Conservation (phyloP, 2,329 filamentous ascomycete genomes). For the Fusarium armeniacum region DNA sequence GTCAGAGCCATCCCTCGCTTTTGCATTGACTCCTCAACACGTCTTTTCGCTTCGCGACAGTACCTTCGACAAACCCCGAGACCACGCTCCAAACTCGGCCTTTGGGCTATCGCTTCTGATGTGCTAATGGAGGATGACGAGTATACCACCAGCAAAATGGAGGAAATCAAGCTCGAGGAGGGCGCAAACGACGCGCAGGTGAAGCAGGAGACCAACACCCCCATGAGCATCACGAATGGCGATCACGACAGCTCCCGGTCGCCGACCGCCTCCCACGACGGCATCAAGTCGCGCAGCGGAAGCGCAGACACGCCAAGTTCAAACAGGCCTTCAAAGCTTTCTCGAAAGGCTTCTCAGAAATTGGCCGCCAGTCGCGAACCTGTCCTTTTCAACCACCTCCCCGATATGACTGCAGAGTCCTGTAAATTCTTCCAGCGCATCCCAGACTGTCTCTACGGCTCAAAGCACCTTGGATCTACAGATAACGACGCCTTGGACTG, state of each 20-base stretch:
- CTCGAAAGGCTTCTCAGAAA: constrained; percentile 81
- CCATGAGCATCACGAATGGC: constrained; percentile 55
- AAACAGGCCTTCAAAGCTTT: constrained; percentile 75
- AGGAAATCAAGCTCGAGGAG: constrained; percentile 62
- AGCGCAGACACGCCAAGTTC: constrained; percentile 64
- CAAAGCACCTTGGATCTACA: constrained; percentile 90
- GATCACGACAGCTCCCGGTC: constrained; percentile 52
- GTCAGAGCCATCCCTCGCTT: constrained; percentile 44
- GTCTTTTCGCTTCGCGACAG: constrained; percentile 31
- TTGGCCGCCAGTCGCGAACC: constrained; percentile 69
- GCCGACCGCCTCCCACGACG: constrained; percentile 61
- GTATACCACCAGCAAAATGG: constrained; percentile 58
- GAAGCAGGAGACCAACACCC: constrained; percentile 59
- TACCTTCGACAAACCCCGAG: constrained; percentile 20
- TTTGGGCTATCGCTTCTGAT: constrained; percentile 42
- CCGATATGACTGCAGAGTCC: constrained; percentile 83
- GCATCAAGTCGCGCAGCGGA: constrained; percentile 62
- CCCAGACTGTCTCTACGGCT: constrained; percentile 87
- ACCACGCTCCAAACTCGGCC: constrained; percentile 21
- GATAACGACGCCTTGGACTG: constrained; percentile 93
- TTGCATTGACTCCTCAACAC: constrained; percentile 37
- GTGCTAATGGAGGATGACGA: constrained; percentile 60
- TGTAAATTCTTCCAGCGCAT: constrained; percentile 84
- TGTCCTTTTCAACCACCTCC: constrained; percentile 78
- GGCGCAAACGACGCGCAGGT: constrained; percentile 55